Conservation (phyloP, 768 basidiomycete genomes). For the Mycena rebaudengoi region DNA sequence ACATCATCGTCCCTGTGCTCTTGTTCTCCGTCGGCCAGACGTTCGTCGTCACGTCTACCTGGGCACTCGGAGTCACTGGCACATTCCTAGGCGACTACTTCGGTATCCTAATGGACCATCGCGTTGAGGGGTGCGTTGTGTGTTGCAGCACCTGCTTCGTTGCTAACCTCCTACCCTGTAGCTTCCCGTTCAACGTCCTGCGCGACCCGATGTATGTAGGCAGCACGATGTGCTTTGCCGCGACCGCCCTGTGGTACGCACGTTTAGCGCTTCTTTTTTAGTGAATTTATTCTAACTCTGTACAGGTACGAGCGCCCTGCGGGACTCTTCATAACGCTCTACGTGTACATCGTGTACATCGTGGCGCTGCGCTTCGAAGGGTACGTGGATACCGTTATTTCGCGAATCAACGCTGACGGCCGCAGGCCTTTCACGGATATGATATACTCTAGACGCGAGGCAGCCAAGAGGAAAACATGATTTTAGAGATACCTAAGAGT, state of each 20-base stretch:
- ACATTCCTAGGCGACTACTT: conserved; percentile 92
- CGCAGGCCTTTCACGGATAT: conserved; percentile 80
- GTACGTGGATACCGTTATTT: conserved; percentile 54
- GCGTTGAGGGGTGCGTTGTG: conserved; percentile 79
- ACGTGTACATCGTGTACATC: conserved; percentile 85
- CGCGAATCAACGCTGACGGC: conserved; percentile 1
- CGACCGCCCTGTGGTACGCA: conserved; percentile 84
- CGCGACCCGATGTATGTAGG: conserved; percentile 98
- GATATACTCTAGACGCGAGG: conserved; percentile 74
- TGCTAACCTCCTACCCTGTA: conserved; percentile 28
- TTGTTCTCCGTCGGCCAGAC: conserved; percentile 79
- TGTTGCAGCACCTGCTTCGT: neutral
- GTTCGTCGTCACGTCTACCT: conserved; percentile 91
- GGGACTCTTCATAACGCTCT: conserved; percentile 80
- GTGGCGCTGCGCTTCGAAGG: conserved; percentile 91
- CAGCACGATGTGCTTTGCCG: conserved; percentile 89
- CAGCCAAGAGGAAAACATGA: conserved; percentile 36
- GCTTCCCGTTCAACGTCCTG: conserved; percentile 95
- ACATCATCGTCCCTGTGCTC: conserved; percentile 63
- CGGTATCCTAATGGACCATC: conserved; percentile 85
- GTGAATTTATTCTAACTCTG: neutral
- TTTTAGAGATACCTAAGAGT: neutral
- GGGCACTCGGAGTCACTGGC: conserved; percentile 91
- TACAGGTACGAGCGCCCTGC: conserved; percentile 85
- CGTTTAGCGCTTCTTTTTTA: neutral